These are phyloP conservation scores for Cutaneotrichosporon dermatis DNA, from an alignment of 1,284 basidiomycete genomes.

Conservation along the genomic window DNA sequence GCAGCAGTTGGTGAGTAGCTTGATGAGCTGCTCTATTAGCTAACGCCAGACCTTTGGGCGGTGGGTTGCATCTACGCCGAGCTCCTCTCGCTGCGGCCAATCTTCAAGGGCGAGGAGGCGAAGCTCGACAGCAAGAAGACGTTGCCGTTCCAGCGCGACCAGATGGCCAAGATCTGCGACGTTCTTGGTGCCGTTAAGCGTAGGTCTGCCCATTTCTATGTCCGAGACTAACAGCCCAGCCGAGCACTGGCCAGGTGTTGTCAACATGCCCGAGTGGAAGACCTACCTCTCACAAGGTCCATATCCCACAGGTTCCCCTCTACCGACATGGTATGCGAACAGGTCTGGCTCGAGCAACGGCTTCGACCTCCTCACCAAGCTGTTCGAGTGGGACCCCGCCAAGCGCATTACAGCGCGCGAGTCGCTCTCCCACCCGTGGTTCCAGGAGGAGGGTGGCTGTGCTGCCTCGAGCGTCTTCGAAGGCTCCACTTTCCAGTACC, in stretches of 20 bases:
- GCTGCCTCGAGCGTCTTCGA: conserved; percentile 44
- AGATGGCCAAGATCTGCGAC: conserved; percentile 90
- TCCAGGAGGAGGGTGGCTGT: conserved; percentile 49
- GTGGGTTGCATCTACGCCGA: conserved; percentile 97
- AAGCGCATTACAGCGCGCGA: conserved; percentile 76
- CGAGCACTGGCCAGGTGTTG: conserved; percentile 85
- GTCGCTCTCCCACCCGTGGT: conserved; percentile 67
- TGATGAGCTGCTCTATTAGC: neutral
- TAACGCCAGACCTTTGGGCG: conserved; percentile 74
- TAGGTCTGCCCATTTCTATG: conserved; percentile 41
- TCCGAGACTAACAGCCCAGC: conserved; percentile 15
- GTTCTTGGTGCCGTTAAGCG: conserved; percentile 85
- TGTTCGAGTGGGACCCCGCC: conserved; percentile 89
- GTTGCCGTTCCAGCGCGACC: conserved; percentile 90
- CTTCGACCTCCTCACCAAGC: conserved; percentile 72
- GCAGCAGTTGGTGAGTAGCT: conserved; percentile 65
- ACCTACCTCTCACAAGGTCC: conserved; percentile 75
- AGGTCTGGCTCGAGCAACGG: conserved; percentile 55
- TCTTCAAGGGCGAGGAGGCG: conserved; percentile 99
- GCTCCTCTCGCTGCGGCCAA: conserved; percentile 83
- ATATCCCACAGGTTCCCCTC: conserved; percentile 17
- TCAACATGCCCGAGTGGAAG: conserved; percentile 79
- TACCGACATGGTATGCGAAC: conserved; percentile 64
- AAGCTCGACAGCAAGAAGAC: conserved; percentile 80
- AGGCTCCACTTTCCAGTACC: conserved; percentile 50